Evolutionary conservation across 768 basidiomycete genomes (phyloP).

Genomic region (Ramaria sp.): DNA sequence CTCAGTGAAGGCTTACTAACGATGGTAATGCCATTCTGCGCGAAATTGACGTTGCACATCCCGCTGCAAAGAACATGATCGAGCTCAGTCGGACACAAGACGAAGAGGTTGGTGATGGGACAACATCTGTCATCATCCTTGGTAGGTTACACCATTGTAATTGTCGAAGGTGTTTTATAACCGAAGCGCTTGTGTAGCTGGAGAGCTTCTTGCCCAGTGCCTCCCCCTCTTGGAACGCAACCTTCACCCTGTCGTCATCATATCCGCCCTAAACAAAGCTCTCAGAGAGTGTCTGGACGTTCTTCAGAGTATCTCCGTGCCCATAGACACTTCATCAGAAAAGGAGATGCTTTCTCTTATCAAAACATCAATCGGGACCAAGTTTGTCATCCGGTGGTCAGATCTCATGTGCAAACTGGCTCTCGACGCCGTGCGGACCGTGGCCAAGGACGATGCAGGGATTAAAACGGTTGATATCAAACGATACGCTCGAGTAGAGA

Average conservation of each 20-base stretch:
- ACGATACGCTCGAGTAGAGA: constrained; percentile 95
- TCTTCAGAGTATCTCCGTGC: constrained; percentile 77
- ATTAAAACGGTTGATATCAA: constrained; percentile 94
- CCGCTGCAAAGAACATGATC: constrained; percentile 99
- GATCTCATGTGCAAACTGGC: constrained; percentile 97
- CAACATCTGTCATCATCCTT: constrained; percentile 95
- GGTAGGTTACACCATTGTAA: constrained; percentile 37
- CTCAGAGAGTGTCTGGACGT: constrained; percentile 86
- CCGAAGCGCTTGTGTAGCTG: constrained; percentile 39
- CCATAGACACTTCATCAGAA: constrained; percentile 80
- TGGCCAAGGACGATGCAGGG: constrained; percentile 65
- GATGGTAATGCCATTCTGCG: constrained; percentile 98
- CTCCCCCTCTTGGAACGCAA: constrained; percentile 88
- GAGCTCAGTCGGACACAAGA: constrained; percentile 96
- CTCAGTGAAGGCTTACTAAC: constrained; percentile 67
- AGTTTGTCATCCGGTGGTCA: constrained; percentile 93
- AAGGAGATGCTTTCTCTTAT: constrained; percentile 91
- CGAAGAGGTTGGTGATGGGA: constrained; percentile 98
- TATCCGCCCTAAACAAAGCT: constrained; percentile 94
- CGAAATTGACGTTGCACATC: constrained; percentile 98
- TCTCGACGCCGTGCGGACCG: constrained; percentile 82
- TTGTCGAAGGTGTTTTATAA: background rate
- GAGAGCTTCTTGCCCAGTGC: constrained; percentile 95
- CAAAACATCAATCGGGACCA: constrained; percentile 97
- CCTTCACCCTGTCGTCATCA: constrained; percentile 98